A percentile compares a stretch with the other conserved stretches of the same genome.
These are phyloP conservation scores for Xerocomus spinulosus DNA, from an alignment of 768 basidiomycete species.

Conservation along the genomic window DNA sequence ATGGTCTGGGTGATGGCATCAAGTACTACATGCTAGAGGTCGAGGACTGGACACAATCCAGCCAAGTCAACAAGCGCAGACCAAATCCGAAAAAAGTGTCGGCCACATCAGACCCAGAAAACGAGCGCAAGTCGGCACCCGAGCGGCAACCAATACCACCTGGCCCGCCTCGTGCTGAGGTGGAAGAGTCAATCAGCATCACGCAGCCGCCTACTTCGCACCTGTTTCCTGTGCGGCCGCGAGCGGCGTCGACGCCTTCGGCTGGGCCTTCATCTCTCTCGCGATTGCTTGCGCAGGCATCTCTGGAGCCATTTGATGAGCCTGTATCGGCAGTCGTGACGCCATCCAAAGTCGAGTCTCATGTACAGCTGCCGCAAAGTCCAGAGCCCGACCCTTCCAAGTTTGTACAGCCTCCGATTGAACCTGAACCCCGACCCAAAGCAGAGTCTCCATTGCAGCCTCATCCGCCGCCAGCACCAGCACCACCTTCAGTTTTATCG, in stretches of 20 bases:
- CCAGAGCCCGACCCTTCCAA: slow-evolving; percentile 4
- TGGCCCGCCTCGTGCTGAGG: slow-evolving; percentile 64
- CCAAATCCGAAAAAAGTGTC: slow-evolving; percentile 48
- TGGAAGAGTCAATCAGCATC: slow-evolving; percentile 66
- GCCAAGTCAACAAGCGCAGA: slow-evolving; percentile 55
- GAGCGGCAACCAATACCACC: slow-evolving; percentile 36
- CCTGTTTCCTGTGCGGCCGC: slow-evolving; percentile 57
- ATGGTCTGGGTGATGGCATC: slow-evolving; percentile 79
- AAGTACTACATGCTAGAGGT: slow-evolving; percentile 94
- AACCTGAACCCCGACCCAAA: slow-evolving; percentile 23
- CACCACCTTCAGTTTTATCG: slow-evolving; percentile 19
- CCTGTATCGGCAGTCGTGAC: slow-evolving; percentile 22
- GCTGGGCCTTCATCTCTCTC: slow-evolving; percentile 79
- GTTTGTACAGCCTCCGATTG: slow-evolving; percentile 7
- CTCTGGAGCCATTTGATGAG: slow-evolving; percentile 35
- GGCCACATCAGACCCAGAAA: slow-evolving; percentile 36
- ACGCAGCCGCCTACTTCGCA: slow-evolving; percentile 65
- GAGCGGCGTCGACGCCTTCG: slow-evolving; percentile 62
- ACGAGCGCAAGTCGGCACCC: slow-evolving; percentile 29
- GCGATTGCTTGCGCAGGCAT: slow-evolving; percentile 71
- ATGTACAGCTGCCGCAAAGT: slow-evolving; percentile 23
- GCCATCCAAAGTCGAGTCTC: slow-evolving; percentile 28
- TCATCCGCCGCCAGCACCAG: too few species aligned
- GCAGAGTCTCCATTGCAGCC: slow-evolving; percentile 31
- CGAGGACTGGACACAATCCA: slow-evolving; percentile 86